Conservation (phyloP, 306 rosid species). For the Fragaria iinumae region DNA sequence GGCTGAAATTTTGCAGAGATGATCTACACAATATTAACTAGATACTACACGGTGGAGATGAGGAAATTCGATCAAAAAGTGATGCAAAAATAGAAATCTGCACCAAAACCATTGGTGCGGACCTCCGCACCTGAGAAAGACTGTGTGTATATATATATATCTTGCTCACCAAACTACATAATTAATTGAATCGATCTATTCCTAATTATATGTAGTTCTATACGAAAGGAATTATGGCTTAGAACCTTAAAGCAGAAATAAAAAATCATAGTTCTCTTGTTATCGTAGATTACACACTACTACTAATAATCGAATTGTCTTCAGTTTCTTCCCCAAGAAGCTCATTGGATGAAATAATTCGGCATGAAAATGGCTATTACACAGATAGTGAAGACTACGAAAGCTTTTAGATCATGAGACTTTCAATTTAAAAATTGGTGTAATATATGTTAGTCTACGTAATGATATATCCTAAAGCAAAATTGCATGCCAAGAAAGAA, state of each 20-base stretch:
- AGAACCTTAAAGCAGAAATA: background rate
- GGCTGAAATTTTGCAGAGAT: too few species aligned
- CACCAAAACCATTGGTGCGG: too few species aligned
- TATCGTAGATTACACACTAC: background rate
- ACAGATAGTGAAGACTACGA: background rate
- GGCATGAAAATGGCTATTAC: background rate
- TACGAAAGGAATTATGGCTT: slow-evolving; percentile 3
- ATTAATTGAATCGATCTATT: background rate
- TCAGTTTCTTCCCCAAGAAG: slow-evolving; percentile 10
- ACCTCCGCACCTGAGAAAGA: too few species aligned
- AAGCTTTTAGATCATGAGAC: background rate
- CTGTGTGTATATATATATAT: too few species aligned
- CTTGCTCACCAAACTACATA: background rate
- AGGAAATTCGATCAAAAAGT: too few species aligned
- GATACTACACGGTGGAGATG: too few species aligned
- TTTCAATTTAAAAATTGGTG: background rate
- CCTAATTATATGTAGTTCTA: background rate
- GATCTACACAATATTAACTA: too few species aligned
- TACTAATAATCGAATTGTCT: background rate
- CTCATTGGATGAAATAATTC: background rate
- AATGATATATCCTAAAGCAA: background rate
- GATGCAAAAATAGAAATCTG: too few species aligned
- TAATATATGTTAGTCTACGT: background rate
- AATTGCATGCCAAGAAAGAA: slow-evolving; percentile 28
- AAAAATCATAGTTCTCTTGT: background rate